Evolutionary conservation across 1,139 yeast species (phyloP), one percentile per base, ranked within the genome.

Genomic region (Yamadazyma buinensis): DNA sequence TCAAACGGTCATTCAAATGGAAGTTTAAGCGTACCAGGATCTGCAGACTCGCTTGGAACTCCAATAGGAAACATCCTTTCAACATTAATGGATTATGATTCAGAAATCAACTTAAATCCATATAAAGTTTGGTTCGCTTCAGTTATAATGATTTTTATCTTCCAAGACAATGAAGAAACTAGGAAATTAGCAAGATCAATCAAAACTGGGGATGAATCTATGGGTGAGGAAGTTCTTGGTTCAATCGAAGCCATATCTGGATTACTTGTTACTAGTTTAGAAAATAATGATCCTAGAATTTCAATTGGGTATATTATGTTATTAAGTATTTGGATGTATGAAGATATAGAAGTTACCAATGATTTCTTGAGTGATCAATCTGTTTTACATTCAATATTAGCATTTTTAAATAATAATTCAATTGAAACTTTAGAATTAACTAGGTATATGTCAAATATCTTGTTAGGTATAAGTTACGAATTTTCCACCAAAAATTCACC

Each of bases 71-170:
- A 86, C 51, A 57, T 92, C 1, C 77, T 92, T 37, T 65, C 77
- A 15, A 75, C 84, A 0, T 59, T 92, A 7, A 72, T 87, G 51
- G 94, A 84, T 44, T 87, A 84, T 49, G 94, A 88, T 47, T 75
- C 86, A 2, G 88, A 84, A 14, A 61, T 75, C 30, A 77, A 80
- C 38, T 59, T 88, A 28, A 90, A 94, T 46, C 97, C 98, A 0
- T 92, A 87, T 54, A 78, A 81, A 49, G 63, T 80, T 1, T 94
- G 96, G 95, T 90, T 92, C 61, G 80, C 97, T 0, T 67, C 86
- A 1, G 72, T 79, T 3, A 66, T 86, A 4, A 52, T 92, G 26
- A 64, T 84, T 37, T 76, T 75, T 39, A 52, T 88, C 4, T 75
- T 88, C 43, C 76, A 76, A 37, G 85, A 77, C 29, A 66, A 67